Evolutionary conservation across 768 basidiomycete genomes (phyloP), one percentile per base, ranked within the genome.

Genomic region (Boletus barrowsii): DNA sequence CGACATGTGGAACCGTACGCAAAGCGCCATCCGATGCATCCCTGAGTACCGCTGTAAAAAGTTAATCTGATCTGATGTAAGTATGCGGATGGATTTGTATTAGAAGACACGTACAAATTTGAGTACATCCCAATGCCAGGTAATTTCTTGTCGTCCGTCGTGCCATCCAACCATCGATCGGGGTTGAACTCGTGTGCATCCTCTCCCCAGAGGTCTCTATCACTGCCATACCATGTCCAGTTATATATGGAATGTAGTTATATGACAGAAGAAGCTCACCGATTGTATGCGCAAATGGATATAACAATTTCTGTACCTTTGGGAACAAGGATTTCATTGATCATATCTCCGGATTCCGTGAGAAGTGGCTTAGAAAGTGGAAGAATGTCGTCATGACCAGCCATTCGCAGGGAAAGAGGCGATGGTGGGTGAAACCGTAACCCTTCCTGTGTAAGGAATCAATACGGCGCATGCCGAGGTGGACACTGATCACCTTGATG

Each of bases 281-380:
- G 76, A 56, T 85, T 80, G 55, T 84, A 84, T 1, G 75, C 79
- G n/a, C 76, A 75, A 24, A 80, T 75, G 5, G 81, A 83, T 9
- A 76, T 59, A 5, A 79, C 68, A 9, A 84, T 64, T 37, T 78
- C 77, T 30, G 74, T 76, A 5, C 80, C 79, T 59, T 77, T 78
- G 3, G 79, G 76, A 39, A 84, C 71, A 2, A 76, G 75, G 10
- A 86, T 44, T 47, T 79, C 71, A 1, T 62, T 66, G 51, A 80
- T 60, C 18, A 69, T 51, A 49, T 75, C 69, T 3, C 83, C 83
- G 3, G 74, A 74, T 20, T 65, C 65, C 5, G 76, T 78, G 50
- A 59, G 70, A 47, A 83, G 74, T 4, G 81, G 81, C 47, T 72
- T 75, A 4, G 81, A 79, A 26, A 88, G 75, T 0, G 86, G 84